Evolutionary conservation across 2,329 filamentous ascomycete genomes (phyloP), one percentile per base, ranked within the genome.

Genomic region (Aphanocladium album): DNA sequence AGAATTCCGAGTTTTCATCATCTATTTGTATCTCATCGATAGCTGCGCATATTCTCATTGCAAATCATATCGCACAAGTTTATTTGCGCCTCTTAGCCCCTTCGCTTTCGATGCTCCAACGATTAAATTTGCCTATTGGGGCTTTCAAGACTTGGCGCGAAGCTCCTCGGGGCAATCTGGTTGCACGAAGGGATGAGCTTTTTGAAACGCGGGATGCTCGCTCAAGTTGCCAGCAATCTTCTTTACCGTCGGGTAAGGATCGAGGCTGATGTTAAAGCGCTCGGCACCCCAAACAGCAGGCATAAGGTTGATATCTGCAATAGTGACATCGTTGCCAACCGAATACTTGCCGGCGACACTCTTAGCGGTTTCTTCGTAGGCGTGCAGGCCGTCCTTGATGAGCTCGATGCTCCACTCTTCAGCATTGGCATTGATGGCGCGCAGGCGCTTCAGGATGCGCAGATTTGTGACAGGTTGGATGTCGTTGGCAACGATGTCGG

Each of bases 401-500:
- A 84, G 70, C 57, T 79, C 76, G 45, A 72, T 35, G 35, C 80
- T 81, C 83, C 84, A 87, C 4, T 73, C 71, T 25, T 75, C 75
- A 1, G 76, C 73, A 1, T 75, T 76, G 1, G 71, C 73, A 0
- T 77, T 79, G 0, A 83, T 66, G 0, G 70, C 71, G 4, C 75
- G 74, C 2, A 87, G 74, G 0, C 77, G 75, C 51, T 78, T 77
- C 64, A 84, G 74, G 41, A 85, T 79, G 9, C 78, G 75, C 19
- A 83, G 69, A 65, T 87, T 87, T 1, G 84, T 86, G 1, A 84
- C 77, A 6, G 86, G 85, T 69, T 88, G 85, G 5, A 81, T 76
- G 63, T 88, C 86, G 30, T 76, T 74, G 6, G 77, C 76, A 30
- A 88, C 72, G n/a, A 88, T 82, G 56, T 74, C 68, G 4, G 79